Percentiles rank a stretch among this genome's conserved stretches.
These are phyloP conservation scores for barley (Hordeum vulgare) DNA, from an alignment of 176 grass and related monocot genomes.

Conservation along the genomic window MorexV3_pseudomolecules_assembly NC_058519.1:86725185-86725684, in stretches of 20 bases:
- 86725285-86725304: not conserved
- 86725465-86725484: constrained; percentile 14
- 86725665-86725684: too few relatives aligned
- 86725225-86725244: constrained; percentile 27
- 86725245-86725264: not conserved
- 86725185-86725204: not conserved
- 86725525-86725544: constrained; percentile 69
- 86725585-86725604: not conserved
- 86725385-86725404: constrained; percentile 63
- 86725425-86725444: not conserved
- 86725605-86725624: too few relatives aligned
- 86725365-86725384: constrained; percentile 94
- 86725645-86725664: too few relatives aligned
- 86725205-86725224: not conserved
- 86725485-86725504: constrained; percentile 63
- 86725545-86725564: constrained; percentile 88
- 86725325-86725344: constrained; percentile 92
- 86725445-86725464: constrained; percentile 10
- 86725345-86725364: constrained; percentile 87
- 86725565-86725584: not conserved
- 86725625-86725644: too few relatives aligned
- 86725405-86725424: constrained; percentile 16
- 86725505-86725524: constrained; percentile 95
- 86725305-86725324: constrained; percentile 9
- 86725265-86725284: not conserved